Percentiles rank a stretch among this genome's conserved stretches.
Evolutionary conservation across 805 yeast genomes (phyloP).

Genomic region (Kuraishia floccosa): DNA sequence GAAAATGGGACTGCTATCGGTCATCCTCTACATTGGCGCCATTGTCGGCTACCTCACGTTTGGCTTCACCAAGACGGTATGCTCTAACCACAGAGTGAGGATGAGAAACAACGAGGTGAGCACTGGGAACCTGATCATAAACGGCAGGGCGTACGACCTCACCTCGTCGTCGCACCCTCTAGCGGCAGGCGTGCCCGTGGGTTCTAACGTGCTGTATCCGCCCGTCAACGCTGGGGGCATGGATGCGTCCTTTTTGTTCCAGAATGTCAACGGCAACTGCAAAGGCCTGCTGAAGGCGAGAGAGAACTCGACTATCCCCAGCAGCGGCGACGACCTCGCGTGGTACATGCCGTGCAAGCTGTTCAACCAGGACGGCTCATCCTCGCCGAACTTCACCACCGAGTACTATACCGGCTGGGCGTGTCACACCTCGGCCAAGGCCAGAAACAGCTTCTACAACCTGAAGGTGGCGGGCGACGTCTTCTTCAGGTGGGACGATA

Average conservation of each 20-base stretch:
- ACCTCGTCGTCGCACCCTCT: slow-evolving; percentile 64
- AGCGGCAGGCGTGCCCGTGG: slow-evolving; percentile 66
- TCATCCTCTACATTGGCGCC: slow-evolving; percentile 65
- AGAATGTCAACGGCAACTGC: slow-evolving; percentile 88
- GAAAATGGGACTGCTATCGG: slow-evolving; percentile 73
- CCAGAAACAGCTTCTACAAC: slow-evolving; percentile 58
- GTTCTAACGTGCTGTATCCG: slow-evolving; percentile 68
- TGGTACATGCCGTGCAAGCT: slow-evolving; percentile 96
- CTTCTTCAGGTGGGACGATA: slow-evolving; percentile 84
- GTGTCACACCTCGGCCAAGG: slow-evolving; percentile 68
- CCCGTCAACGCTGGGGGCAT: slow-evolving; percentile 82
- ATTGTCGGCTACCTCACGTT: slow-evolving; percentile 80
- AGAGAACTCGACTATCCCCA: slow-evolving; percentile 61
- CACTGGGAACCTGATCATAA: slow-evolving; percentile 55
- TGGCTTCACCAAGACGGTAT: slow-evolving; percentile 81
- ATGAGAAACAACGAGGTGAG: slow-evolving; percentile 50
- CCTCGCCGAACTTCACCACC: slow-evolving; percentile 49
- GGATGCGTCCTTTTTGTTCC: slow-evolving; percentile 79
- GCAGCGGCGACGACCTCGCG: slow-evolving; percentile 51
- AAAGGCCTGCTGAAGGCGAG: slow-evolving; percentile 65
- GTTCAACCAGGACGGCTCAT: slow-evolving; percentile 58
- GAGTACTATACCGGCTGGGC: slow-evolving; percentile 77
- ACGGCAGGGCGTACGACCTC: slow-evolving; percentile 73
- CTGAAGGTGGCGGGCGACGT: slow-evolving; percentile 60
- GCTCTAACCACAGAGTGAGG: slow-evolving; percentile 36